Evolutionary conservation across 495 filamentous ascomycete species (phyloP), one percentile per base, ranked within the genome.

Genomic region (Aspergillus steynii): DNA sequence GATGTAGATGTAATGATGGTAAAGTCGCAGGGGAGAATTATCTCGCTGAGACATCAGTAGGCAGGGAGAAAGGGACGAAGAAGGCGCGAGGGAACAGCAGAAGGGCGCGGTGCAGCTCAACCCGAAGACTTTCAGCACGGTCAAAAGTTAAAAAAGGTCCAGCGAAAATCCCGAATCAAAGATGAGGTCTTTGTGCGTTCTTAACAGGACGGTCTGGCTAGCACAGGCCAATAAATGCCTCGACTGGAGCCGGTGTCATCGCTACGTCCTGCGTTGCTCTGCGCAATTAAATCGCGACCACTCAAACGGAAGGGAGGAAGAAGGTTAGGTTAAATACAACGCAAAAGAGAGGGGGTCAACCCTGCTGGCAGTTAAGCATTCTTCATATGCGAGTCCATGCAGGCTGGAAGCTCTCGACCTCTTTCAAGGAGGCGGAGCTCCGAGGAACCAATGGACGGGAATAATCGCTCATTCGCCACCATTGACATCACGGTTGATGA

Each of bases 1-100:
- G 53, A 97, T 83, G 74, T 89, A 96, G 53, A 88, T 74, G 71
- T 96, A 96, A 69, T 96, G 91, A 10, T 66, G 64, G 14, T 53
- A 54, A 10, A 62, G 50, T 6, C 60, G 60, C 10, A 66, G 53
- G 54, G 64, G 64, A 15, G 64, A 66, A 25, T 48, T 49, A 20
- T 57, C 54, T 42, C 37, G 37, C 37, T 12, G 37, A 42, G 37
- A 42, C 37, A 42, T 42, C 37, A 42, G 37, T 42, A 15, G 37
- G 12, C 1, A 3, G 9, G 37, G 12, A 15, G 37, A 10, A 4
- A 3, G 9, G 37, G 12, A 8, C 7, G 37, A 14, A 14, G 37
- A 42, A 8, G 37, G 9, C 37, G 37, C 37, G 12, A 42, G 37
- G 20, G 20, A 20, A 20, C 20, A 20, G 20, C 20, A 20, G 20